phyloP scores from a whole-genome alignment of 495 filamentous ascomycete species.

The Symbiotaphrina buchneri region DNA sequence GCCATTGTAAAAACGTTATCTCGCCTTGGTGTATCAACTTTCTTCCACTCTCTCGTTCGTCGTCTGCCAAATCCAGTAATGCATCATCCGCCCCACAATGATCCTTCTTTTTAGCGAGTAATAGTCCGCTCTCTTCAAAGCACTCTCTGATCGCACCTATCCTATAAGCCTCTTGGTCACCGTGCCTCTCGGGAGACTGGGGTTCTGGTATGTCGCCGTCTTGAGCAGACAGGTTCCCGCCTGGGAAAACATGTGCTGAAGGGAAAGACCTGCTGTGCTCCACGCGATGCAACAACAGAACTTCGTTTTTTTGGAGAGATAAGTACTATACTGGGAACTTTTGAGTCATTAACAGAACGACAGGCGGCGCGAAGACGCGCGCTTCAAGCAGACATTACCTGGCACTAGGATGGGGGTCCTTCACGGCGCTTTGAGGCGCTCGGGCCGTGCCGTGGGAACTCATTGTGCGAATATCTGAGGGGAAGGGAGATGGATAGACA shows the following conservation, averaged over 20 bases:
- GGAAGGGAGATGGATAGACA: too few relatives aligned
- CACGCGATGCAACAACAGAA: conserved; percentile 74
- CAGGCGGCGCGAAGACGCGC: too few relatives aligned
- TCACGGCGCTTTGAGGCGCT: too few relatives aligned
- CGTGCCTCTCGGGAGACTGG: conserved; percentile 26
- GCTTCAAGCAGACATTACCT: too few relatives aligned
- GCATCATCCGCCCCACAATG: conserved; percentile 18
- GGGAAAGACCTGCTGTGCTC: conserved; percentile 63
- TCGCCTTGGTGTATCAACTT: conserved; percentile 38
- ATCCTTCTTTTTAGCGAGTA: conserved; percentile 38
- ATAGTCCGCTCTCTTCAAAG: conserved; percentile 85
- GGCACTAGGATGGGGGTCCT: too few relatives aligned
- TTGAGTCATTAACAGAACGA: background rate
- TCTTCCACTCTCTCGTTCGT: conserved; percentile 39
- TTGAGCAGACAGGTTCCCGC: conserved; percentile 59
- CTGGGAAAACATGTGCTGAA: conserved; percentile 88
- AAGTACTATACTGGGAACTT: conserved; percentile 42
- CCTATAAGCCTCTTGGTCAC: conserved; percentile 45
- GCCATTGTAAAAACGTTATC: conserved; percentile 41
- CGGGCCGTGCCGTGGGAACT: too few relatives aligned
- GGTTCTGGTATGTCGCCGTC: conserved; percentile 36
- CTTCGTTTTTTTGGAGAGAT: conserved; percentile 67
- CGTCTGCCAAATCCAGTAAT: conserved; percentile 31
- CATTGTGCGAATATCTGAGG: too few relatives aligned
- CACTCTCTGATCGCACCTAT: conserved; percentile 70